Percentiles rank a stretch among this genome's conserved stretches.
Conservation (phyloP, 192 early-diverging fungal genomes). For the Coemansia javaensis region DNA sequence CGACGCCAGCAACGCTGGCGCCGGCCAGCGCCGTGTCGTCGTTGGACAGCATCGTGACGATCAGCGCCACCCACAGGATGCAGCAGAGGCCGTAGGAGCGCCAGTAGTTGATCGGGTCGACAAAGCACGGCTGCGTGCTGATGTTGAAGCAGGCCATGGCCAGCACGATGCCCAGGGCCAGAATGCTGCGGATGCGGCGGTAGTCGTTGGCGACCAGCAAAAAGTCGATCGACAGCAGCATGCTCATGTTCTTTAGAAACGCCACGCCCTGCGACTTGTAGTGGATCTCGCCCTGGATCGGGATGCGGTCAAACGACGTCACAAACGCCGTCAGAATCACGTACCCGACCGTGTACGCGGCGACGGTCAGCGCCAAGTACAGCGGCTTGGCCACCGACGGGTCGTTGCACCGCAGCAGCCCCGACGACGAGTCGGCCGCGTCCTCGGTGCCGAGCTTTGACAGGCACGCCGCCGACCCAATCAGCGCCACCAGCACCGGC, state of each 20-base stretch:
- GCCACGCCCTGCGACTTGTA: conserved; percentile 70
- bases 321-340: conserved; percentile 64
- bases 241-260: conserved; percentile 69
- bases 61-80: conserved; percentile 63
- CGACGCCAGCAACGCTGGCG: conserved; percentile 38
- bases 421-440: conserved; percentile 26
- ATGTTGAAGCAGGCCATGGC: conserved; percentile 73
- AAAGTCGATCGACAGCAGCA: conserved; percentile 65
- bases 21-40: conserved; percentile 27
- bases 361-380: conserved; percentile 57
- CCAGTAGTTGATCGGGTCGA: conserved; percentile 70
- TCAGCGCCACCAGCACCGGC: conserved; percentile 53
- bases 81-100: conserved; percentile 61
- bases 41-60: conserved; percentile 64
- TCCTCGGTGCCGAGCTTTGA: conserved; percentile 43
- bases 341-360: conserved; percentile 62
- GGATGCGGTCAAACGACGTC: conserved; percentile 66
- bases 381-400: conserved; percentile 51
- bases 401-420: conserved; percentile 48
- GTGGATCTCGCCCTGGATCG: conserved; percentile 63
- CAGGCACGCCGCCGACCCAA: conserved; percentile 52
- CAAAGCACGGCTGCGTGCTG: conserved; percentile 66
- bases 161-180: conserved; percentile 63
- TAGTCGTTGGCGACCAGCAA: conserved; percentile 57
- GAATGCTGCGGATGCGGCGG: conserved; percentile 58